Base-by-base conservation (phyloP, 495 filamentous ascomycete species). In the Penicillium paradoxum region DNA sequence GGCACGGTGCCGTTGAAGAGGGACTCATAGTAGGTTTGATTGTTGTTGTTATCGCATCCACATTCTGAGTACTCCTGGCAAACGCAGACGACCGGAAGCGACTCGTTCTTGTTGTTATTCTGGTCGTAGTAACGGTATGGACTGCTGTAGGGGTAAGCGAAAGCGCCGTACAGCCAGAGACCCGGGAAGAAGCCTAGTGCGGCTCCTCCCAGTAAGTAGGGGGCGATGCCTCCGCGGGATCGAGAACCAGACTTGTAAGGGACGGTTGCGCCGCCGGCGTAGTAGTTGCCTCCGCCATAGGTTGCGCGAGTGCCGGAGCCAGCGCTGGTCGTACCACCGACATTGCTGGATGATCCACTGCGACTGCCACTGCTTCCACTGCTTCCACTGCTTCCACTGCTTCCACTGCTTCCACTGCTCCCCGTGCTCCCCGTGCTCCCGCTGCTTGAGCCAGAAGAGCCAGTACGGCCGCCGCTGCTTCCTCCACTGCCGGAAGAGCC, bases 31-130 rank as follows among this genome's bases (percentile, higher is more conserved):
- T 79, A 85, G 1, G 70, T 82, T 50, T 56, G 58, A 44, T 85
- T 78, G 53, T 73, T 73, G 58, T 89, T 89, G 57, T 87, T 81
- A 59, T 95, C 90, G 70, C 92, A 97, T 25, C 90, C 87, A 65
- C 93, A 98, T 25, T 78, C 83, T 34, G 57, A 59, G 57, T 88
- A 82, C 54, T 81, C 58, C 45, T 85, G 77, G 67, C 93, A 97
- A 43, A 88, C 68, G 63, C 92, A 97, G 10, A 71, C 66, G 3
- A 96, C 83, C 0, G 86, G 83, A 48, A 86, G 73, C 1, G 84
- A 85, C 71, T 89, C 76, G 67, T 91, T 89, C n/a, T 66, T 55
- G 24, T 74, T 60, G 18, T 57, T 60, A 21, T 68, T 62, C 8
- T 65, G 42, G 39, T 79, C 69, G 36, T 50, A 37, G 60, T 88